These are phyloP conservation scores for Teunomyces cretensis DNA, from an alignment of 805 yeast species.

Conservation along the genomic window DNA sequence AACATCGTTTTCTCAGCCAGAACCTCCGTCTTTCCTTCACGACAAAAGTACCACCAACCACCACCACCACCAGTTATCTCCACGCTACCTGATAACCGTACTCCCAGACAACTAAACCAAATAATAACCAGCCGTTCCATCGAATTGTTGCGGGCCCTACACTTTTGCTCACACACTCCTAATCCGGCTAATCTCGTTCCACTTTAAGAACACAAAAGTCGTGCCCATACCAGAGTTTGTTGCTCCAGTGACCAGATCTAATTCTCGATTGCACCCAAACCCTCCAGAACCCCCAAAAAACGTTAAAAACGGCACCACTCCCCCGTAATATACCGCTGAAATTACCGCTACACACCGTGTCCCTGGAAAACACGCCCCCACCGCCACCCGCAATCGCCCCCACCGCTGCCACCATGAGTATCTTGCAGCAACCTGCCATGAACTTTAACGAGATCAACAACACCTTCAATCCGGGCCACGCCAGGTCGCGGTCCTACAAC, in stretches of 20 bases:
- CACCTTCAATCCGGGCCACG: constrained; percentile 29
- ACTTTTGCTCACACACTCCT: not conserved
- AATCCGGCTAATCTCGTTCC: not conserved
- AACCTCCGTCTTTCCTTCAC: too few relatives aligned
- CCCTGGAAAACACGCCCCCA: not conserved
- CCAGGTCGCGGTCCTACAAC: constrained; percentile 34
- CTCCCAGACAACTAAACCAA: too few relatives aligned
- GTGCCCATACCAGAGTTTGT: not conserved
- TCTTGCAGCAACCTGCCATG: constrained; percentile 27
- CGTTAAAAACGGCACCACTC: not conserved
- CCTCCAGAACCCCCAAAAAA: not conserved
- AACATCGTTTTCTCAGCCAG: not conserved
- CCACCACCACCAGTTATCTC: not conserved
- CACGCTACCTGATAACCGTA: too few relatives aligned
- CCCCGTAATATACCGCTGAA: too few relatives aligned
- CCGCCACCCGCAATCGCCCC: not conserved
- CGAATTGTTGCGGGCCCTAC: not conserved
- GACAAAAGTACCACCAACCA: too few relatives aligned
- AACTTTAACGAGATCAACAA: constrained; percentile 28
- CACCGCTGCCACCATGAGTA: constrained; percentile 23
- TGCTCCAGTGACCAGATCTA: not conserved
- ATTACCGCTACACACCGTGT: not conserved
- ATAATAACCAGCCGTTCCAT: not conserved
- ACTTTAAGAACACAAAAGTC: not conserved
- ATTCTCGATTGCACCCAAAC: not conserved